Base-by-base conservation (phyloP, 2,329 filamentous ascomycete genomes). In the Botrytis squamosa region DNA sequence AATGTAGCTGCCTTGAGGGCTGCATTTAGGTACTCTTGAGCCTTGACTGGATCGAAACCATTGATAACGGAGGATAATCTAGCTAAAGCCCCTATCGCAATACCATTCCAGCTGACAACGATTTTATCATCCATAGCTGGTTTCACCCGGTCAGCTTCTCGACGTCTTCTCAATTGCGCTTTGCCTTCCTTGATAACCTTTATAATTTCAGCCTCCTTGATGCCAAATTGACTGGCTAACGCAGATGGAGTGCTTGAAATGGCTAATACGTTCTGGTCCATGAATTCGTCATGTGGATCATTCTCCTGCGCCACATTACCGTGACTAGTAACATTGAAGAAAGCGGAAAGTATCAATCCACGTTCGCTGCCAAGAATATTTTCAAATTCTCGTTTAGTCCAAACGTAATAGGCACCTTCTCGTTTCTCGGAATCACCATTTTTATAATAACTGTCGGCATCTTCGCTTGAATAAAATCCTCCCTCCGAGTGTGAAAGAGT, bases 401-500 rank as follows among this genome's bases (percentile, higher is more conserved):
- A 99, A 4, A 98, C 89, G 79, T 98, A 98, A 81, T 93, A 98
- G 0, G 95, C 95, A 0, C 96, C 96, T 82, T 98, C 95, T 49
- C 92, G 89, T 85, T 95, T 94, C 71, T 97, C 92, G 7, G 86
- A 88, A 78, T 97, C 94, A 2, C 90, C 90, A n/a, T 87, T 88
- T 46, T 88, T 88, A 69, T 92, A 91, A 70, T 89, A 87, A 1
- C 94, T 97, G 81, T 98, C 95, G 0, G 96, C 95, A 74, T 97
- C 93, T 83, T 98, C 95, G 63, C 94, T 94, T 0, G 94, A 93
- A 78, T 91, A 91, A 81, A 98, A 96, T 0, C 92, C 94, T 18
- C 95, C 95, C 4, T 86, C 85, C 0, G 87, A 81, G 1, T 91
- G 88, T 29, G 89, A 86, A 77, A 98, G 88, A 0, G 92, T 91